phyloP scores from a whole-genome alignment of 805 yeast genomes.

The Ogataea pignaliae region DNA sequence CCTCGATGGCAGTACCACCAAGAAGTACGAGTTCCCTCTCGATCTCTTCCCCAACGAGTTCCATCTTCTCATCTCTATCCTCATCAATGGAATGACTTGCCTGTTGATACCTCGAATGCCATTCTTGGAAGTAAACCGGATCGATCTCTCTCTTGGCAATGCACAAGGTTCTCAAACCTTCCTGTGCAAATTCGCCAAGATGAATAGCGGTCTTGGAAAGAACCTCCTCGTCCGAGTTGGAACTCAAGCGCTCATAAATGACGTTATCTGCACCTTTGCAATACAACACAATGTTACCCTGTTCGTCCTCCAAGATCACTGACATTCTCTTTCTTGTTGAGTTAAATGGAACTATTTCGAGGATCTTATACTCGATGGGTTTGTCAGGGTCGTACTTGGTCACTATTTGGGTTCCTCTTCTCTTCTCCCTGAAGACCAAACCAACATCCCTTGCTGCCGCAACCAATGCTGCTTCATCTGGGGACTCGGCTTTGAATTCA shows the following conservation, averaged over 20 bases:
- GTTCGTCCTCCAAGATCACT: slow-evolving; percentile 49
- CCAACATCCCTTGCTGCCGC: slow-evolving; percentile 73
- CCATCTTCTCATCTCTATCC: slow-evolving; percentile 55
- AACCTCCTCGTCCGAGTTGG: slow-evolving; percentile 36
- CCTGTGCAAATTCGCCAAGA: slow-evolving; percentile 66
- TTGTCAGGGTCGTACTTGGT: slow-evolving; percentile 43
- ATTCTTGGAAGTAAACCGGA: slow-evolving; percentile 40
- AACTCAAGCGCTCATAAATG: slow-evolving; percentile 44
- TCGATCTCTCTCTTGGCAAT: slow-evolving; percentile 55
- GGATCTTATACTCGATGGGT: slow-evolving; percentile 40
- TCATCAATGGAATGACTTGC: slow-evolving; percentile 53
- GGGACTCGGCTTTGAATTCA: slow-evolving; percentile 72
- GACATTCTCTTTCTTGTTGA: slow-evolving; percentile 79
- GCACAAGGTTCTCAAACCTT: slow-evolving; percentile 75
- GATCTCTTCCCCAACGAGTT: slow-evolving; percentile 50
- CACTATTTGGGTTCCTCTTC: slow-evolving; percentile 42
- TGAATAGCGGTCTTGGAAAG: slow-evolving; percentile 56
- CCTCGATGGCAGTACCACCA: slow-evolving; percentile 84
- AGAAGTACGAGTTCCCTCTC: slow-evolving; percentile 53
- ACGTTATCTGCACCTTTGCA: slow-evolving; percentile 78
- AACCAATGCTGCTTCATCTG: slow-evolving; percentile 81
- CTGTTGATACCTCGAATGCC: slow-evolving; percentile 53
- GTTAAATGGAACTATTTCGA: slow-evolving; percentile 58
- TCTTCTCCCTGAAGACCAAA: slow-evolving; percentile 51
- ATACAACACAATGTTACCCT: slow-evolving; percentile 39